Conservation (phyloP, 2,329 filamentous ascomycete genomes). For the Claviceps paspali region DNA sequence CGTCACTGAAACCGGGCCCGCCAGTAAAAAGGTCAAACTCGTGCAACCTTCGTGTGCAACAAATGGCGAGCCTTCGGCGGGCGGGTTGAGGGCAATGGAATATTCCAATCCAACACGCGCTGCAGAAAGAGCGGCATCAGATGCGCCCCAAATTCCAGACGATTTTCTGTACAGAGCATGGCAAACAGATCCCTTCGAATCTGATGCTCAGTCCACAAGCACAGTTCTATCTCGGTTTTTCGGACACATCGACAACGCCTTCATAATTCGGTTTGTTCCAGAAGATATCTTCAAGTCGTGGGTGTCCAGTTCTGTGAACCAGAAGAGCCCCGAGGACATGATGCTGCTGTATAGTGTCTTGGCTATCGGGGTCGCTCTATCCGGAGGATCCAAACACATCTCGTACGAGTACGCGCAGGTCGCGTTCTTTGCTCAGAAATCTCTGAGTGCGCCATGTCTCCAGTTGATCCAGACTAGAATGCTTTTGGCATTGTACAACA, state of each 20-base stretch:
- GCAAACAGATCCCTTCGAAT: slow-evolving; percentile 33
- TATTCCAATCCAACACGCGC: slow-evolving; percentile 20
- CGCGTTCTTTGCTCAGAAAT: slow-evolving; percentile 37
- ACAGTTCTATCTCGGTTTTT: slow-evolving; percentile 27
- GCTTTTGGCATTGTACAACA: slow-evolving; percentile 51
- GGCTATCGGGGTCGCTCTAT: slow-evolving; percentile 23
- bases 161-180: slow-evolving; percentile 33
- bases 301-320: slow-evolving; percentile 19
- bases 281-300: slow-evolving; percentile 24
- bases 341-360: slow-evolving; percentile 31
- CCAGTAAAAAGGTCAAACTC: slow-evolving; percentile 37
- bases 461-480: slow-evolving; percentile 53
- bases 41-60: slow-evolving; percentile 31
- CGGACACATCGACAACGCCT: slow-evolving; percentile 24
- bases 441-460: slow-evolving; percentile 21
- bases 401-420: slow-evolving; percentile 31
- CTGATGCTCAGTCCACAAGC: slow-evolving; percentile 24
- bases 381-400: slow-evolving; percentile 21
- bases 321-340: slow-evolving; percentile 26
- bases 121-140: slow-evolving; percentile 21
- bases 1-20: slow-evolving; percentile 20
- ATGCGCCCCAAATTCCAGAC: slow-evolving; percentile 33
- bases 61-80: slow-evolving; percentile 15
- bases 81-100: slow-evolving; percentile 20
- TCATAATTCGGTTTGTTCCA: slow-evolving; percentile 27